A percentile compares a stretch with the other conserved stretches of the same genome.
phyloP scores from a whole-genome alignment of 2,329 filamentous ascomycete species.

The Epichloe sylvatica region DNA sequence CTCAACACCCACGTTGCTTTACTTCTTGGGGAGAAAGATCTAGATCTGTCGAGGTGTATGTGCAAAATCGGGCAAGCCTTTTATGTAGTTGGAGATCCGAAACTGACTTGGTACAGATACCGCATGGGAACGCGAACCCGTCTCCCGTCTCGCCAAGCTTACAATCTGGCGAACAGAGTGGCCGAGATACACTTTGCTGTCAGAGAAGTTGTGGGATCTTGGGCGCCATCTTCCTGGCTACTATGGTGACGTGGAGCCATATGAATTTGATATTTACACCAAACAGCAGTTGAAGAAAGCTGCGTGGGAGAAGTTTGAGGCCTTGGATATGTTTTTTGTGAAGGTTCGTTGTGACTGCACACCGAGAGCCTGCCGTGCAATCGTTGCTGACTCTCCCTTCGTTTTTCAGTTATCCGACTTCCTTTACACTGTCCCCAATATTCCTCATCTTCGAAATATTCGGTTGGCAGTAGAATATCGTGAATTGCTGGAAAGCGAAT shows the following conservation, averaged over 20 bases:
- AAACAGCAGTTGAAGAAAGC: slow-evolving; percentile 34
- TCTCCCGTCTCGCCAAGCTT: slow-evolving; percentile 39
- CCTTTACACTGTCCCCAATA: slow-evolving; percentile 41
- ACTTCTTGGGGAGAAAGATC: slow-evolving; percentile 50
- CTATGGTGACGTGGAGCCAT: slow-evolving; percentile 34
- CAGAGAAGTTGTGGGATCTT: slow-evolving; percentile 35
- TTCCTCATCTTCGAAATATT: slow-evolving; percentile 43
- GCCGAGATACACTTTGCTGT: slow-evolving; percentile 40
- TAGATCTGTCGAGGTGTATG: slow-evolving; percentile 44
- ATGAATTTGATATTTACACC: slow-evolving; percentile 26
- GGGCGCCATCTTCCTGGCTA: slow-evolving; percentile 38
- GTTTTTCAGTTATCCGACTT: slow-evolving; percentile 42
- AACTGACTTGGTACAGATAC: slow-evolving; percentile 32
- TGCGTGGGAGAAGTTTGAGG: slow-evolving; percentile 39
- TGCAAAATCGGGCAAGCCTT: background rate
- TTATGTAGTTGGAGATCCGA: background rate
- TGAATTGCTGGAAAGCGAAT: slow-evolving; percentile 41
- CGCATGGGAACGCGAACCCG: slow-evolving; percentile 42
- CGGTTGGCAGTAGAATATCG: slow-evolving; percentile 44
- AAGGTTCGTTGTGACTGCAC: slow-evolving; percentile 30
- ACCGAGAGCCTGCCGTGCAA: slow-evolving; percentile 3
- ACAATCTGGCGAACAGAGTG: slow-evolving; percentile 47
- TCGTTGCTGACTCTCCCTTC: background rate
- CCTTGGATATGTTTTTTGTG: slow-evolving; percentile 52
- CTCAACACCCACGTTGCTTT: slow-evolving; percentile 51